phyloP scores from a whole-genome alignment of 805 yeast species.

The Dipodascus geniculatus region DNA sequence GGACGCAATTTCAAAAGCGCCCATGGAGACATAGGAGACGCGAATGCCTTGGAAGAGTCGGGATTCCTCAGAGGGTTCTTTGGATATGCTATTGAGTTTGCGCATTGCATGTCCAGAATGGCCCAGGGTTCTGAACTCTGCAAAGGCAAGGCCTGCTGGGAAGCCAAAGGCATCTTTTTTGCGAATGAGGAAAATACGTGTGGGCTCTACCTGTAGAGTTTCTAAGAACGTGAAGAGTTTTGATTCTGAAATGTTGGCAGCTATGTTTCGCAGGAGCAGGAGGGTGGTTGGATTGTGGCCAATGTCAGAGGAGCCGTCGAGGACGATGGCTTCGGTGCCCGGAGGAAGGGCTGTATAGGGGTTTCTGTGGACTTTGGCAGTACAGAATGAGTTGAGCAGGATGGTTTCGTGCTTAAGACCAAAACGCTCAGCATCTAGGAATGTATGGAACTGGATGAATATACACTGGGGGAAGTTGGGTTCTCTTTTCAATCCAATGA shows the following conservation, averaged over 20 bases:
- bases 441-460: neutral
- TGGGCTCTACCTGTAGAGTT: neutral
- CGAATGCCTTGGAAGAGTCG: neutral
- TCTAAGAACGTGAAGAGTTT: neutral
- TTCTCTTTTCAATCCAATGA: neutral
- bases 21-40: neutral
- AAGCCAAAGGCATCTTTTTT: neutral
- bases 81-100: neutral
- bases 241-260: neutral
- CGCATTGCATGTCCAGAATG: neutral
- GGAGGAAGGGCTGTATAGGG: neutral
- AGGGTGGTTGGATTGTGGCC: neutral
- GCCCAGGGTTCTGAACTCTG: neutral
- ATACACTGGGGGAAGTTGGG: neutral
- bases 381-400: neutral
- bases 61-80: neutral
- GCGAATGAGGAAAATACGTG: neutral
- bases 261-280: neutral
- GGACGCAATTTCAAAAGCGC: neutral
- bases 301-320: slow-evolving; percentile 1
- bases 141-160: neutral
- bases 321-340: neutral
- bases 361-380: neutral
- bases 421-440: neutral
- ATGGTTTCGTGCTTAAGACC: neutral